These are phyloP conservation scores for Magnaporthales sp. DNA, from an alignment of 2,329 filamentous ascomycete species.

Conservation along the genomic window DNA sequence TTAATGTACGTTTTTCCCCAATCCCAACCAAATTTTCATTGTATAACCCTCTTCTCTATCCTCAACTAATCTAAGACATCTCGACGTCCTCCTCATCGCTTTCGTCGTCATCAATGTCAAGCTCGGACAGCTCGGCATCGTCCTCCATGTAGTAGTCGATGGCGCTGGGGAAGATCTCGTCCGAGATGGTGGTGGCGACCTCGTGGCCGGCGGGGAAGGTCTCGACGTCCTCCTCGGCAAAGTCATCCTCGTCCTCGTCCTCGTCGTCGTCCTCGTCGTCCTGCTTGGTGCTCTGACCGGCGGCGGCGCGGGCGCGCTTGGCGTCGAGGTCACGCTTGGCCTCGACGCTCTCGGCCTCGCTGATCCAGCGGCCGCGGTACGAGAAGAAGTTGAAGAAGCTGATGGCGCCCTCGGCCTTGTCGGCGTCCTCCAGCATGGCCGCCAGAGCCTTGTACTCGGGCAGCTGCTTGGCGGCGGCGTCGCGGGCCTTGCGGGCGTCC, in stretches of 20 bases:
- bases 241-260: conserved; percentile 4
- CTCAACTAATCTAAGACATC: conserved; percentile 7
- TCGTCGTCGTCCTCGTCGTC: conserved; percentile 15
- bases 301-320: conserved; percentile 5
- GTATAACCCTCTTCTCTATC: too few relatives aligned
- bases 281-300: neutral
- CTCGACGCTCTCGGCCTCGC: conserved; percentile 49
- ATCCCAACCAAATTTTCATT: neutral
- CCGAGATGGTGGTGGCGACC: conserved; percentile 10
- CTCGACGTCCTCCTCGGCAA: conserved; percentile 1
- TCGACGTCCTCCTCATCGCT: conserved; percentile 10
- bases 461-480: conserved; percentile 3
- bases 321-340: conserved; percentile 29
- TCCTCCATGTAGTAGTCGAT: conserved; percentile 13
- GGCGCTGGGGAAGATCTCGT: conserved; percentile 11
- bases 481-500: conserved; percentile 2
- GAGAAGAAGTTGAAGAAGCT: conserved; percentile 68
- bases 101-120: conserved; percentile 10
- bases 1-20: neutral
- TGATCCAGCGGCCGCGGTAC: conserved; percentile 51
- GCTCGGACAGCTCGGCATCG: conserved; percentile 10
- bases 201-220: conserved; percentile 9
- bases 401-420: conserved; percentile 20
- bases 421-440: conserved; percentile 41
- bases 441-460: conserved; percentile 31